Evolutionary conservation across 768 basidiomycete genomes (phyloP).

Genomic region (Chalciporus sphaerocephalus): DNA sequence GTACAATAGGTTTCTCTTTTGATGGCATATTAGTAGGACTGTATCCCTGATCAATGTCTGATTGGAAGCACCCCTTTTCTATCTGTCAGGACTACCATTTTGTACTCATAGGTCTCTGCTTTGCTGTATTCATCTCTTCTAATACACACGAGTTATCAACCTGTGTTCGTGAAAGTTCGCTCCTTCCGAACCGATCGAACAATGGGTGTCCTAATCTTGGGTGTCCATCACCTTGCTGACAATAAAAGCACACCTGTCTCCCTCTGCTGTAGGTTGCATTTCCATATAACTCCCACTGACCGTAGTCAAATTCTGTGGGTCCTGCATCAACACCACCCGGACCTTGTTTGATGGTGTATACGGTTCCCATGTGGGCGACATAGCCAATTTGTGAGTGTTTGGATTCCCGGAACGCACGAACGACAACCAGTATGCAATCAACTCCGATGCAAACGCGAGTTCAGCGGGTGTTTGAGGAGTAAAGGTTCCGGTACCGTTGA

Average conservation of each 20-base stretch:
- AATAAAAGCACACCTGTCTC: conserved; percentile 36
- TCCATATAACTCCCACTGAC: conserved; percentile 42
- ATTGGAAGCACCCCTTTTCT: neutral
- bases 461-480: conserved; percentile 43
- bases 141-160: neutral
- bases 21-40: neutral
- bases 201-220: conserved; percentile 32
- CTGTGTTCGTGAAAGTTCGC: neutral
- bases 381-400: conserved; percentile 49
- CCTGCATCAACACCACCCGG: conserved; percentile 47
- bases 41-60: neutral
- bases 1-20: conserved; percentile 1
- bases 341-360: conserved; percentile 31
- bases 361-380: conserved; percentile 48
- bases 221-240: conserved; percentile 31
- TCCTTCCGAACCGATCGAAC: neutral
- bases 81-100: neutral
- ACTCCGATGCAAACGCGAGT: conserved; percentile 50
- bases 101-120: neutral
- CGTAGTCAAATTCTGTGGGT: conserved; percentile 23
- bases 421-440: conserved; percentile 64
- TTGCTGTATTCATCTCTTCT: conserved; percentile 1
- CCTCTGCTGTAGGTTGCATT: conserved; percentile 35
- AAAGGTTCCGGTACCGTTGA: conserved; percentile 53
- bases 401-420: conserved; percentile 57